A percentile compares a stretch with the other conserved stretches of the same genome.
phyloP scores from a whole-genome alignment of 2,329 filamentous ascomycete genomes.

The Drechslerella dactyloides region DNA sequence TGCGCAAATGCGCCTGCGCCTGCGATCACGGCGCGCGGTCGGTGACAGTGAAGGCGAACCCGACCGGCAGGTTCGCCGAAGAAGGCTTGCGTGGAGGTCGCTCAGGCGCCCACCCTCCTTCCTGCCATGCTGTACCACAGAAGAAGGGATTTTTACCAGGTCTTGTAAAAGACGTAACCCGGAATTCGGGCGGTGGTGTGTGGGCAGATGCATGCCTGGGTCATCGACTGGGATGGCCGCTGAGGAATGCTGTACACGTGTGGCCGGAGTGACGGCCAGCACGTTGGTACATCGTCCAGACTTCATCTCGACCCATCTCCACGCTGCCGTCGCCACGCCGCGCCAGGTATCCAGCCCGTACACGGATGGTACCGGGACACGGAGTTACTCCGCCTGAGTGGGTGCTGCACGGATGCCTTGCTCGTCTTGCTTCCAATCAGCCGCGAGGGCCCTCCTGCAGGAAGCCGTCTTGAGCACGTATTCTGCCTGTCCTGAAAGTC shows the following conservation, averaged over 20 bases:
- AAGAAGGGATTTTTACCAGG: not conserved
- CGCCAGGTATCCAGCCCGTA: too few species aligned
- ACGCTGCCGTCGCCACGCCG: too few species aligned
- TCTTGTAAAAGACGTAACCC: conserved; percentile 1
- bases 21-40: too few species aligned
- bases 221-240: not conserved
- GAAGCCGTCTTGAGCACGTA: too few species aligned
- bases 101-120: not conserved
- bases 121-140: not conserved
- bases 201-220: not conserved
- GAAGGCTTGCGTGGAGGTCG: not conserved
- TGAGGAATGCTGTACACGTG: not conserved
- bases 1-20: too few species aligned
- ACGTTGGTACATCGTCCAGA: not conserved
- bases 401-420: too few species aligned
- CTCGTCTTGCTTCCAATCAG: too few species aligned
- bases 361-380: too few species aligned
- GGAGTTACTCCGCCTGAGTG: too few species aligned
- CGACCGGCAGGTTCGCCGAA: not conserved
- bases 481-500: too few species aligned
- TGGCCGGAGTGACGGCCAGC: not conserved
- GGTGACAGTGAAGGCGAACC: not conserved
- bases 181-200: not conserved
- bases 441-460: too few species aligned
- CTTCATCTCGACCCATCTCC: not conserved